Evolutionary conservation across 2,329 filamentous ascomycete species (phyloP).

Genomic region (Penicillium olsonii): DNA sequence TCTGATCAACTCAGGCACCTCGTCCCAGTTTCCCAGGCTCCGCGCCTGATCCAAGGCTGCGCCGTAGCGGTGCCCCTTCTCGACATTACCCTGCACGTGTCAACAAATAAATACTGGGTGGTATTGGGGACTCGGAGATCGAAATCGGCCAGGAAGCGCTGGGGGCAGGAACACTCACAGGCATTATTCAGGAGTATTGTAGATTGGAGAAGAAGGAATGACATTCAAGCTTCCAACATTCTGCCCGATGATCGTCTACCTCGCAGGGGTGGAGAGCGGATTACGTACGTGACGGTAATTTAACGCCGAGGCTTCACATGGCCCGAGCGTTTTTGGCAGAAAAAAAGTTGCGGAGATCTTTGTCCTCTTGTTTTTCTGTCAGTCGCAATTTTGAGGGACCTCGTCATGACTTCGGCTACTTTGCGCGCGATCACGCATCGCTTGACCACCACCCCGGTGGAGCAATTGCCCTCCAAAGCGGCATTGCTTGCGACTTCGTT

Average conservation of each 20-base stretch:
- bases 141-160: conserved; percentile 9
- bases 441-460: conserved; percentile 69
- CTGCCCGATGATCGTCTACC: conserved; percentile 23
- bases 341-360: conserved; percentile 24
- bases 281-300: conserved; percentile 28
- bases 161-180: conserved; percentile 17
- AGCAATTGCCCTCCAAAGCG: conserved; percentile 72
- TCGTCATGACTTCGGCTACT: conserved; percentile 33
- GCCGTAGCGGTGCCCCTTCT: conserved; percentile 82
- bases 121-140: conserved; percentile 11
- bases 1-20: conserved; percentile 82
- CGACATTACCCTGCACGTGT: conserved; percentile 53
- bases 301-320: conserved; percentile 33
- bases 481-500: conserved; percentile 65
- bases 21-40: conserved; percentile 83
- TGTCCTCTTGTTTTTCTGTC: not conserved
- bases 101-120: conserved; percentile 17
- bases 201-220: conserved; percentile 17
- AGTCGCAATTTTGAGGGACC: conserved; percentile 1
- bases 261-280: conserved; percentile 20
- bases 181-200: conserved; percentile 21
- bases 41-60: conserved; percentile 80
- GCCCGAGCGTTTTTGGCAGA: conserved; percentile 27
- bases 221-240: conserved; percentile 13
- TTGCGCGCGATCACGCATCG: conserved; percentile 48